Base-by-base conservation (phyloP, 2,329 filamentous ascomycete genomes). In the Exophiala sp. region DNA sequence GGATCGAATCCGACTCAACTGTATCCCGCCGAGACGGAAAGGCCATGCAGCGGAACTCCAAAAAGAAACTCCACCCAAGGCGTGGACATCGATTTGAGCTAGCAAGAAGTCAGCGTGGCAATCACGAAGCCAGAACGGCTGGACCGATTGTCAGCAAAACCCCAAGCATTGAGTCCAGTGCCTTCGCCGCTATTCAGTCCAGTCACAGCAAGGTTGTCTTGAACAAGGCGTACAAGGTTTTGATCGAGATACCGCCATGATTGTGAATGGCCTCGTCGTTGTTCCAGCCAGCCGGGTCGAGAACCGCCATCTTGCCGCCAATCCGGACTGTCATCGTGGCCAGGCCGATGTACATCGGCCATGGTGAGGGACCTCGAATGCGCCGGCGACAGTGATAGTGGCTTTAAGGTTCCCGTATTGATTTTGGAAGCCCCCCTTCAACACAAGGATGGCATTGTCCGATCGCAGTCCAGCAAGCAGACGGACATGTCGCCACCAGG, bases 181-280 rank as follows among this genome's bases (percentile, higher is more conserved):
- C 83, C 63, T 83, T 76, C 63, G 72, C 73, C 2, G 71, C 72
- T 16, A 64, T 83, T 22, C 73, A 64, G 83, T 22, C 73, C 83
- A 73, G 79, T 82, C 64, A 74, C 79, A 2, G 61, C 53, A 4
- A 65, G 10, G 65, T 81, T 18, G 61, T 66, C 11, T 80, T 74
- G 72, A 58, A 73, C n/a, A 58, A 57, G 10, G 59, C 61, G 21
- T 71, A 64, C 45, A 23, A 42, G 18, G 45, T 49, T 42, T 53
- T 58, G 44, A 16, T 37, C n/a, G 23, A 44, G n/a, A n/a, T 22
- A 16, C n/a, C 30, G 43, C 11, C 11, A 11, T 48, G 48, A 47
- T 13, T 24, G 41, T 8, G 18, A 18, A 16, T n/a, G n/a, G n/a
- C n/a, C n/a, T n/a, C n/a, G 8, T 27, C 6, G 10, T 10, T 27